These are phyloP conservation scores for Amphirosellinia nigrospora DNA, from an alignment of 495 filamentous ascomycete species.

Conservation along the genomic window DNA sequence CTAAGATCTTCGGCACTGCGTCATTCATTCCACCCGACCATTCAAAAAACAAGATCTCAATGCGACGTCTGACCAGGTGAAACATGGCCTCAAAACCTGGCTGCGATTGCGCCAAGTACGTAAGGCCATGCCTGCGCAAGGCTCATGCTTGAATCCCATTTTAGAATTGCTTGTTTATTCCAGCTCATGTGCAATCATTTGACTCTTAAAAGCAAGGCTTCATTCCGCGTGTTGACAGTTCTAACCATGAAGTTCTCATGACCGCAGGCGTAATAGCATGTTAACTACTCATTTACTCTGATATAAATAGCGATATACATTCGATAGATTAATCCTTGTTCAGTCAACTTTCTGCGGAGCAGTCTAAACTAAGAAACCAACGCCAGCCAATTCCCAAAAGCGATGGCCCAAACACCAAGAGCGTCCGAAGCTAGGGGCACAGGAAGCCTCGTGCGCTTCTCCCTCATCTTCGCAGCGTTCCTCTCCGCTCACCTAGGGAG, in stretches of 20 bases:
- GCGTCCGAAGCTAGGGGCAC: not conserved
- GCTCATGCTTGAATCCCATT: not conserved
- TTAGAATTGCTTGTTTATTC: not conserved
- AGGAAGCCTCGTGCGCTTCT: not conserved
- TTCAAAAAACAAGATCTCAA: slow-evolving; percentile 18
- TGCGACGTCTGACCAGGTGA: not conserved
- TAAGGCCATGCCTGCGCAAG: not conserved
- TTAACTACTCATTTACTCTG: not conserved
- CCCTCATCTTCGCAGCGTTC: slow-evolving; percentile 1
- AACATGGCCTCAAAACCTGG: slow-evolving; percentile 11
- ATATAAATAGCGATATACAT: not conserved
- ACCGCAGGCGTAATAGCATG: not conserved
- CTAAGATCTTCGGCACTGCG: slow-evolving; percentile 13
- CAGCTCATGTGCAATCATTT: not conserved
- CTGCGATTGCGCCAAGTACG: not conserved
- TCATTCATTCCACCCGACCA: slow-evolving; percentile 12
- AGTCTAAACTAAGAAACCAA: not conserved
- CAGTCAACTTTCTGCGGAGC: too few species aligned
- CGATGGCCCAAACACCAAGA: not conserved
- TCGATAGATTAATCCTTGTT: not conserved
- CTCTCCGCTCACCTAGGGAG: slow-evolving; percentile 7
- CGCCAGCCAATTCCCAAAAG: not conserved
- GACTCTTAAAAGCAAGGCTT: not conserved
- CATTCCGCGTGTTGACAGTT: not conserved
- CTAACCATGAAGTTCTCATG: not conserved